Percentiles rank a stretch among this genome's conserved stretches.
Evolutionary conservation across 805 yeast genomes (phyloP).

Genomic region (Teunomyces gatunensis): DNA sequence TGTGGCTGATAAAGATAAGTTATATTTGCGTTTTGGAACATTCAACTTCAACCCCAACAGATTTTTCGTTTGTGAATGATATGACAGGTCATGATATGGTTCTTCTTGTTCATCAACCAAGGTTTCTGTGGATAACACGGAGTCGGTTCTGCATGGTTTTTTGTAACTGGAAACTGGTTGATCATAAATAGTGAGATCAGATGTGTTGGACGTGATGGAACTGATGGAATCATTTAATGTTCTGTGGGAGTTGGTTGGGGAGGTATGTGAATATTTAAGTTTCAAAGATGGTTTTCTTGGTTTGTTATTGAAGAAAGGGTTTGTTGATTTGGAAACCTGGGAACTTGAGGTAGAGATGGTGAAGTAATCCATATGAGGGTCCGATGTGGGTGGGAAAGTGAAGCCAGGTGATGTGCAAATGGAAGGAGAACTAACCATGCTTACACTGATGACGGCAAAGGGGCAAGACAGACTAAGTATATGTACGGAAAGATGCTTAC

Average conservation of each 20-base stretch:
- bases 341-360: constrained; percentile 6
- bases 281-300: not conserved
- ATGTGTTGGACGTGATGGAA: constrained; percentile 28
- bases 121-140: constrained; percentile 29
- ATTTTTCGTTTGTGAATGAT: constrained; percentile 3
- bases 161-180: constrained; percentile 5
- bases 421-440: constrained; percentile 18
- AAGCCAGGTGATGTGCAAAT: constrained; percentile 22
- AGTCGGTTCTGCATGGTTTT: constrained; percentile 13
- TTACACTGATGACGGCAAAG: not conserved
- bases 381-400: constrained; percentile 15
- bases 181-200: constrained; percentile 19
- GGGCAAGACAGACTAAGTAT: not conserved
- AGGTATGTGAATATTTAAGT: not conserved
- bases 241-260: constrained; percentile 4
- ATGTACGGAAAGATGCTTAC: not conserved
- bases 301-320: not conserved
- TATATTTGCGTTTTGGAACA: constrained; percentile 9
- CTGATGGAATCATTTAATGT: constrained; percentile 21
- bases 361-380: constrained; percentile 15
- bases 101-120: constrained; percentile 23
- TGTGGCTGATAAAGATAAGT: constrained; percentile 9
- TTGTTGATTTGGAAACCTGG: not conserved
- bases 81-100: not conserved
- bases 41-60: constrained; percentile 14